A percentile compares a stretch with the other conserved stretches of the same genome.
Conservation (phyloP, 192 early-diverging fungal genomes). For the Tieghemiomyces parasiticus region DNA sequence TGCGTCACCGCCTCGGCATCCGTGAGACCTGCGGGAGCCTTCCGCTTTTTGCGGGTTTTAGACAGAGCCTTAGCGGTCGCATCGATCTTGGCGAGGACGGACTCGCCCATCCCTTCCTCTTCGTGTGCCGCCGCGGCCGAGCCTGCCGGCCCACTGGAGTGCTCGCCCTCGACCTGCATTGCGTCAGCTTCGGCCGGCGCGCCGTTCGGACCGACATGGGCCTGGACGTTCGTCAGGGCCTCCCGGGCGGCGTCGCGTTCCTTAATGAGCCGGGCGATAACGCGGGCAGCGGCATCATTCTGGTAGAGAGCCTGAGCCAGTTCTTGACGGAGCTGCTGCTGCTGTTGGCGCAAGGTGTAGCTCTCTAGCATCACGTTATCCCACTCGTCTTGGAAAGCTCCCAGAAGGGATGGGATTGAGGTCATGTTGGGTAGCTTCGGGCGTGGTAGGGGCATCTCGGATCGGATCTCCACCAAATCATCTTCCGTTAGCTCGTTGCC, state of each 20-base stretch:
- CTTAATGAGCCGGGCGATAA: slow-evolving; percentile 79
- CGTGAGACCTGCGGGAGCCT: slow-evolving; percentile 55
- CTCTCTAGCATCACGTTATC: slow-evolving; percentile 93
- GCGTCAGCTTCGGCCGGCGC: slow-evolving; percentile 15
- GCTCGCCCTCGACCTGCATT: slow-evolving; percentile 4
- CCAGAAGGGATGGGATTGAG: slow-evolving; percentile 79
- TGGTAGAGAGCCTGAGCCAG: slow-evolving; percentile 89
- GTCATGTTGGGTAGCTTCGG: slow-evolving; percentile 83
- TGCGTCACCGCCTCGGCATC: slow-evolving; percentile 47
- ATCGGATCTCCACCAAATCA: slow-evolving; percentile 57
- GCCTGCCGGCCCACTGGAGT: background rate
- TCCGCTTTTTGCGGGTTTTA: slow-evolving; percentile 64
- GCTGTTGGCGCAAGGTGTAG: slow-evolving; percentile 80
- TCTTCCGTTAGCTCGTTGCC: slow-evolving; percentile 52
- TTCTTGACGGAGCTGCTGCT: slow-evolving; percentile 81
- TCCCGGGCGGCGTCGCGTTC: slow-evolving; percentile 85
- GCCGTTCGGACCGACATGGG: background rate
- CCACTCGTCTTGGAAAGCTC: slow-evolving; percentile 90
- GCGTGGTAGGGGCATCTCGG: slow-evolving; percentile 34
- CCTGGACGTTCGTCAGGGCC: slow-evolving; percentile 18
- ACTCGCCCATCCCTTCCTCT: background rate
- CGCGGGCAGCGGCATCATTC: slow-evolving; percentile 89
- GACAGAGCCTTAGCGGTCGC: slow-evolving; percentile 36
- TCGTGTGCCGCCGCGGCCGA: background rate
- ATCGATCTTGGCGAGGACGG: slow-evolving; percentile 21